phyloP scores from a whole-genome alignment of 441 rosid species.

The Pelargonium australe region DNA sequence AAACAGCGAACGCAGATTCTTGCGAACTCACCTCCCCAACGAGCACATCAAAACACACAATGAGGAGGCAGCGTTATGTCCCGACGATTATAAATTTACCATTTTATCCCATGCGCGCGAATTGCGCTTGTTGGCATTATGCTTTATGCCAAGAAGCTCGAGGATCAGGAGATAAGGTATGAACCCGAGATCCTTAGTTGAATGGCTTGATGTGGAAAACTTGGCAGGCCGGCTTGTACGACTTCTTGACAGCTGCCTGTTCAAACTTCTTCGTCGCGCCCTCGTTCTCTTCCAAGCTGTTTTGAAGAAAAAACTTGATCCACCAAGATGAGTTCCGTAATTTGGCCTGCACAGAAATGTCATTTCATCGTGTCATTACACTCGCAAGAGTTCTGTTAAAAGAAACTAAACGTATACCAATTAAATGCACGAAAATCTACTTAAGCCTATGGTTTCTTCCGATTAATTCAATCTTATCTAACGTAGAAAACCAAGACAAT shows the following conservation, averaged over 20 bases:
- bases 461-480: background rate
- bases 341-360: slow-evolving; percentile 15
- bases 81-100: too few species aligned
- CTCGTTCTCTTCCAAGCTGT: slow-evolving; percentile 49
- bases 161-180: too few species aligned
- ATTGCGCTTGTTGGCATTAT: too few species aligned
- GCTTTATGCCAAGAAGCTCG: too few species aligned
- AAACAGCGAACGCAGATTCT: background rate
- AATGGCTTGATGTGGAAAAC: slow-evolving; percentile 47
- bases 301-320: slow-evolving; percentile 38
- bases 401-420: background rate
- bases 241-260: slow-evolving; percentile 33
- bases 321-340: slow-evolving; percentile 55
- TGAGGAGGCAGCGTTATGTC: background rate
- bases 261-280: slow-evolving; percentile 43
- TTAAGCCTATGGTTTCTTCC: background rate
- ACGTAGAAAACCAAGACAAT: background rate
- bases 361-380: background rate
- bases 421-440: background rate
- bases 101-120: too few species aligned
- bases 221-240: slow-evolving; percentile 45
- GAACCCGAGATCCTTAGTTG: background rate
- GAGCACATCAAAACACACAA: slow-evolving; percentile 8
- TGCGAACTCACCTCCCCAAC: slow-evolving; percentile 1
- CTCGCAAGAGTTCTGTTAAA: background rate